phyloP scores from a whole-genome alignment of 2,329 filamentous ascomycete genomes.

The Acrodontium crateriforme region DNA sequence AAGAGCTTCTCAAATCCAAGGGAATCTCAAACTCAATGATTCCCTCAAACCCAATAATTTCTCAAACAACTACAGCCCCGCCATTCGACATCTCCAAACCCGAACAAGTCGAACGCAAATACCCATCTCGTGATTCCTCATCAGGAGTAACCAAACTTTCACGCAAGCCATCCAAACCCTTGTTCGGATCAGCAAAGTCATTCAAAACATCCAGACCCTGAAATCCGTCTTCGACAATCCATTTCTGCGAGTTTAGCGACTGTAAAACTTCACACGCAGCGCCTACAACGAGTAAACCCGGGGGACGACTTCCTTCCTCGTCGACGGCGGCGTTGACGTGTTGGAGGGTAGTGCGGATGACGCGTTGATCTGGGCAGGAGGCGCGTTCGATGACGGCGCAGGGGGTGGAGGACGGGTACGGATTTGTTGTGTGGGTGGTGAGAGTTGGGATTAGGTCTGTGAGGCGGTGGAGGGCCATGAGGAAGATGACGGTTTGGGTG shows the following conservation, averaged over 20 bases:
- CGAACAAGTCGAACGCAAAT: too few species aligned
- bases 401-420: slow-evolving; percentile 53
- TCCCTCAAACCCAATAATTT: too few species aligned
- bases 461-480: slow-evolving; percentile 90
- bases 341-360: slow-evolving; percentile 74
- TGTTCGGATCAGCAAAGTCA: slow-evolving; percentile 16
- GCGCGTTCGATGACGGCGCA: slow-evolving; percentile 90
- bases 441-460: slow-evolving; percentile 59
- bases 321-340: slow-evolving; percentile 73
- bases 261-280: slow-evolving; percentile 68
- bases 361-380: slow-evolving; percentile 84
- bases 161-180: slow-evolving; percentile 17
- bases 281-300: slow-evolving; percentile 76
- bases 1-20: too few species aligned
- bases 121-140: slow-evolving; percentile 9
- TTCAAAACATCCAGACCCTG: slow-evolving; percentile 48
- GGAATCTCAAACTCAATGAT: too few species aligned
- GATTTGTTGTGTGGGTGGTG: slow-evolving; percentile 28
- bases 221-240: slow-evolving; percentile 83
- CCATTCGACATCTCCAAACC: too few species aligned
- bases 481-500: slow-evolving; percentile 73
- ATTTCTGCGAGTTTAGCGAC: slow-evolving; percentile 48
- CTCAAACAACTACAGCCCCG: too few species aligned
- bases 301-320: slow-evolving; percentile 75
- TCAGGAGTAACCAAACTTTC: slow-evolving; percentile 16